Conservation (phyloP, 2,329 filamentous ascomycete genomes). For the Alternaria postmessia region DNA sequence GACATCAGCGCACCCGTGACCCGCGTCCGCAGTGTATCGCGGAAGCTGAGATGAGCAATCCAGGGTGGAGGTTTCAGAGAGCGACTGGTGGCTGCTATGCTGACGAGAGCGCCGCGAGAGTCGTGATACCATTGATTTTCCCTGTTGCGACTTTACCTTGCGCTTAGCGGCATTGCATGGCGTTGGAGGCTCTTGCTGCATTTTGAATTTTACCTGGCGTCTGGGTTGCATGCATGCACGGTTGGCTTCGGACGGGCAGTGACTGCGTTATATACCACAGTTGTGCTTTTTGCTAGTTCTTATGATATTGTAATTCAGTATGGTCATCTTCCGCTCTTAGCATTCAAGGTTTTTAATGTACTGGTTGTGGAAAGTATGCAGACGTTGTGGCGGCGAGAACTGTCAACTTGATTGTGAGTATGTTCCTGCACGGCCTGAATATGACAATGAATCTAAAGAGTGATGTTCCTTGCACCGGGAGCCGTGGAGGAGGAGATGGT, state of each 20-base stretch:
- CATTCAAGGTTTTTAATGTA: background rate
- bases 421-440: rapidly evolving
- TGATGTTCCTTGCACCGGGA: background rate
- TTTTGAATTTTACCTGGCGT: conserved; percentile 16
- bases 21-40: conserved; percentile 37
- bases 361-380: background rate
- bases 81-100: conserved; percentile 4
- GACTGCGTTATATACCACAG: conserved; percentile 38
- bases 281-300: conserved; percentile 17
- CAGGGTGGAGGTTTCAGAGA: background rate
- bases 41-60: conserved; percentile 28
- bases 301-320: conserved; percentile 9
- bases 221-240: conserved; percentile 9
- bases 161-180: conserved; percentile 46
- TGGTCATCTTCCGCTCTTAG: background rate
- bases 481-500: background rate
- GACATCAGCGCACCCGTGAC: conserved; percentile 58
- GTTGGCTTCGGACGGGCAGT: conserved; percentile 14
- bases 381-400: background rate
- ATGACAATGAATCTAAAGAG: background rate
- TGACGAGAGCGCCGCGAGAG: conserved; percentile 16
- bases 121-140: conserved; percentile 19
- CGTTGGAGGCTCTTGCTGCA: conserved; percentile 30
- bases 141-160: conserved; percentile 21
- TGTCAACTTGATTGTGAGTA: background rate